Evolutionary conservation across 2,329 filamentous ascomycete genomes (phyloP), one percentile per base, ranked within the genome.

Genomic region (Nannizzia gypsea): DNA sequence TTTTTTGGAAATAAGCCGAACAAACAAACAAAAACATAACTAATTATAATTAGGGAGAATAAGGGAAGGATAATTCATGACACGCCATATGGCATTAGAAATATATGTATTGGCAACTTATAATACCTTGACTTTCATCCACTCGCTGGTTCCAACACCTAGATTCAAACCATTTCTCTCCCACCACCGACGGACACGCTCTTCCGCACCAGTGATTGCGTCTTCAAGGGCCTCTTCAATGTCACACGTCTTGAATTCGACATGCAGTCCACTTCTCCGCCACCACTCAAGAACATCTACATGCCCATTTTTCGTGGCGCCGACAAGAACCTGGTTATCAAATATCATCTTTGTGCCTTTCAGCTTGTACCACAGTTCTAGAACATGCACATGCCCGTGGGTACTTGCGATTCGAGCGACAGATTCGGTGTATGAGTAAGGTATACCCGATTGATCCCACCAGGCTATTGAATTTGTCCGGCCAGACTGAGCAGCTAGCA

Each of bases 161-260:
- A 95, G 73, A 68, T 93, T 92, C 63, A 95, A 75, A 0, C 89
- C 90, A 66, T 93, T 92, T 64, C 80, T 77, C 24, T 88, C 87
- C 92, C 92, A 97, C 92, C 92, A 97, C 63, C 81, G 79, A 60
- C 89, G 78, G 17, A 95, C 89, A 40, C 81, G 81, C 64, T 85
- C 83, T 63, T 90, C 87, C 59, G 87, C 85, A 3, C 78, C 82
- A 40, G 83, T 82, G 3, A 92, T 82, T 22, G 89, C 89, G 70
- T 96, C 91, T 71, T 96, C 91, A 42, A 96, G 79, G 0, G 91
- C 91, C 74, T 96, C 92, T 71, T 96, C 91, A 63, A 97, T 93
- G 72, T 95, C 90, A 72, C 90, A 96, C 0, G 90, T 95, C 72
- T 92, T 91, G 73, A 96, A 96, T 72, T 95, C 90, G 26, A 96